These are phyloP conservation scores for Cucumis melo DNA, from an alignment of 306 rosid species.

Conservation along the genomic window DNA sequence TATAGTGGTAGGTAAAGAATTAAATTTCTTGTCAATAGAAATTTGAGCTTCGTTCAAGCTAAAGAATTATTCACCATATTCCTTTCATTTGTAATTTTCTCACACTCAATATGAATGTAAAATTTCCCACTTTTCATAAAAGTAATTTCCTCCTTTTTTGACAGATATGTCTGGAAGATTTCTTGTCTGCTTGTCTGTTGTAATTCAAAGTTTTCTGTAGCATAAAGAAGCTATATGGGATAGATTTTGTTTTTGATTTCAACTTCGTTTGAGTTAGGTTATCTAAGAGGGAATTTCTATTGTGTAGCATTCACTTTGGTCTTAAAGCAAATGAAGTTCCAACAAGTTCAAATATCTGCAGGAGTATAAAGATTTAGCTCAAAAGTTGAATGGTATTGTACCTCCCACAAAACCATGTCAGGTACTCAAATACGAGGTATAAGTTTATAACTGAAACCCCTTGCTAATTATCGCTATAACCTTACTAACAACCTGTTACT, in stretches of 20 bases:
- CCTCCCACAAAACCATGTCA: neutral
- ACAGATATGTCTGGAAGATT: neutral
- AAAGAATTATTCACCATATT: too few species aligned
- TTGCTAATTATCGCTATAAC: too few species aligned
- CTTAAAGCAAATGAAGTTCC: neutral
- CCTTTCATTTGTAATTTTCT: neutral
- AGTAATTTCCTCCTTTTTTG: slow-evolving; percentile 6
- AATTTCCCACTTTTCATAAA: neutral
- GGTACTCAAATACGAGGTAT: too few species aligned
- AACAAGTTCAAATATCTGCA: neutral
- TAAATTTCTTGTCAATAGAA: neutral
- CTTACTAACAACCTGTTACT: too few species aligned
- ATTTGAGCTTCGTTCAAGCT: neutral
- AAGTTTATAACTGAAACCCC: too few species aligned
- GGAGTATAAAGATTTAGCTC: neutral
- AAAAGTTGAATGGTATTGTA: neutral
- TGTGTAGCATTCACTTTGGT: neutral
- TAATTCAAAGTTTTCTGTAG: neutral
- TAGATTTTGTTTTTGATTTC: neutral
- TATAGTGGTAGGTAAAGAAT: slow-evolving; percentile 1
- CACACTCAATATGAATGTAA: neutral
- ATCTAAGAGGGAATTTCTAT: neutral
- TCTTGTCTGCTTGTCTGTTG: slow-evolving; percentile 5
- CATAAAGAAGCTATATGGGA: neutral
- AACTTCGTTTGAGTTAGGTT: neutral